These are phyloP conservation scores for Ophiostoma ulmi DNA, from an alignment of 2,329 filamentous ascomycete genomes.

Conservation along the genomic window DNA sequence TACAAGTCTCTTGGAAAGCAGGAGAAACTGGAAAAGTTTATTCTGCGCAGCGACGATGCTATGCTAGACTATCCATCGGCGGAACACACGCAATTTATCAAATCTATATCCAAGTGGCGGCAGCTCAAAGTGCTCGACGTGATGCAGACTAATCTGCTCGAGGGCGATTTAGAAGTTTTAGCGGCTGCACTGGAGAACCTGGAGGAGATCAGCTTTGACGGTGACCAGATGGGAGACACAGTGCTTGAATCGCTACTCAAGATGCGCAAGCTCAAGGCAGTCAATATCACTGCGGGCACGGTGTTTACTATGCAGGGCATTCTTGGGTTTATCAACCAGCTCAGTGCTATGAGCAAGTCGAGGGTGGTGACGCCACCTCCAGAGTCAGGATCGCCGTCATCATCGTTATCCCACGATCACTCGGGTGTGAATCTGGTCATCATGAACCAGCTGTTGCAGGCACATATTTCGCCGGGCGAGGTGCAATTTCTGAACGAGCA, in stretches of 20 bases:
- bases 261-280: conserved; percentile 45
- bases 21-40: conserved; percentile 38
- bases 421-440: conserved; percentile 35
- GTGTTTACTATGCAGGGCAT: conserved; percentile 51
- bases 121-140: conserved; percentile 51
- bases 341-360: neutral
- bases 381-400: neutral
- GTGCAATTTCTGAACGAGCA: conserved; percentile 29
- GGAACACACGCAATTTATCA: conserved; percentile 30
- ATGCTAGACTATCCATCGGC: neutral
- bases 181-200: conserved; percentile 43
- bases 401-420: neutral
- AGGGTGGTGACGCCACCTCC: neutral
- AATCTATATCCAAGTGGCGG: conserved; percentile 46
- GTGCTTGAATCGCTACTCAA: conserved; percentile 37
- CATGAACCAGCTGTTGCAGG: conserved; percentile 33
- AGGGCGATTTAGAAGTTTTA: conserved; percentile 46
- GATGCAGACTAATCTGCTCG: conserved; percentile 46
- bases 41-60: conserved; percentile 26
- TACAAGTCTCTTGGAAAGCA: conserved; percentile 50
- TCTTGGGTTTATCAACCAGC: conserved; percentile 36
- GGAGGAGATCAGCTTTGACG: conserved; percentile 53
- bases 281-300: conserved; percentile 52
- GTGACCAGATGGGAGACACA: conserved; percentile 47
- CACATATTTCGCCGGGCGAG: conserved; percentile 31